phyloP scores from a whole-genome alignment of 495 filamentous ascomycete genomes.

The Pyronema domesticum region DNA sequence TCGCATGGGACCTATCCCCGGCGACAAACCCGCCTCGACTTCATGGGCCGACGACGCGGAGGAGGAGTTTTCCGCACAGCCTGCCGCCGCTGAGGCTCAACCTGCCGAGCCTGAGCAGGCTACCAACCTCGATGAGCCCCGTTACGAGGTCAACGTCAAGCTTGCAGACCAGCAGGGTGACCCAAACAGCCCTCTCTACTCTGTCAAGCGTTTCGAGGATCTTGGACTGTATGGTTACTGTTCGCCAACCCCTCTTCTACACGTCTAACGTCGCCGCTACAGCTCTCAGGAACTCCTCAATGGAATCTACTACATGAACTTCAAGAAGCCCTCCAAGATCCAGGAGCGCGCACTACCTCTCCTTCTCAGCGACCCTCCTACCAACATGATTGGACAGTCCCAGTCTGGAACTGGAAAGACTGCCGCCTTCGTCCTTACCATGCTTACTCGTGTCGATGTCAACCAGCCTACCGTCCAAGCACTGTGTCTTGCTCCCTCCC shows the following conservation, averaged over 20 bases:
- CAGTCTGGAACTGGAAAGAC: conserved; percentile 98
- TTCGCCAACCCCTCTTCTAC: not conserved
- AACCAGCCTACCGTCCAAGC: conserved; percentile 47
- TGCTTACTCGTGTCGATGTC: conserved; percentile 70
- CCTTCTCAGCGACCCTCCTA: conserved; percentile 62
- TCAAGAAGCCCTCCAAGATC: conserved; percentile 89
- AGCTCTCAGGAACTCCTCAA: conserved; percentile 33
- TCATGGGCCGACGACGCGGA: conserved; percentile 3
- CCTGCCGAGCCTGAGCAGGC: not conserved
- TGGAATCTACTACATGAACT: conserved; percentile 47
- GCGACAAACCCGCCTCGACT: conserved; percentile 1
- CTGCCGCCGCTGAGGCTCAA: not conserved
- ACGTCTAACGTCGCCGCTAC: not conserved
- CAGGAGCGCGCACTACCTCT: conserved; percentile 88
- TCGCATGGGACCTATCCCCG: conserved; percentile 18
- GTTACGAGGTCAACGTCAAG: conserved; percentile 53
- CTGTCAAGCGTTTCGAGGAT: conserved; percentile 66
- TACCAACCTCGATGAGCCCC: conserved; percentile 12
- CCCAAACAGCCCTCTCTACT: conserved; percentile 70
- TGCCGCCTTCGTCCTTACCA: conserved; percentile 86
- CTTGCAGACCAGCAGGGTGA: conserved; percentile 76
- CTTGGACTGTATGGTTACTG: conserved; percentile 52
- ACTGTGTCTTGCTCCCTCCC: conserved; percentile 78
- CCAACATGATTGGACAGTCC: conserved; percentile 90
- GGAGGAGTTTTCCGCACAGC: not conserved